These are phyloP conservation scores for Colletotrichum camelliae DNA, from an alignment of 2,329 filamentous ascomycete genomes.

Conservation along the genomic window DNA sequence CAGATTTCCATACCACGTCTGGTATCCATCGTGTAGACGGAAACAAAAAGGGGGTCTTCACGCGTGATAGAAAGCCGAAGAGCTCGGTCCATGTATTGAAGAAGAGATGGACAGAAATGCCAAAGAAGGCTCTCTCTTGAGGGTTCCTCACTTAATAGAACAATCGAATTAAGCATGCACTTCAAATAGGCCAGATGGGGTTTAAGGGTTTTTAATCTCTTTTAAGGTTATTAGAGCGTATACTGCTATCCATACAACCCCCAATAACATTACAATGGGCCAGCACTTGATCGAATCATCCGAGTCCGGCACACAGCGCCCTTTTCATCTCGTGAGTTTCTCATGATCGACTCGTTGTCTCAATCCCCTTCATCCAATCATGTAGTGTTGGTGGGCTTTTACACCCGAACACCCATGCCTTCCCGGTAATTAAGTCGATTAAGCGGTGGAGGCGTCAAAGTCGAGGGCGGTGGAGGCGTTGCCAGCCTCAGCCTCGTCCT, in stretches of 20 bases:
- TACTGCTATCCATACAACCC: not conserved
- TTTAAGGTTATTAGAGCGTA: conserved; percentile 7
- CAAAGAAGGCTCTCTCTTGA: not conserved
- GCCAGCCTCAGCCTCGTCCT: conserved; percentile 53
- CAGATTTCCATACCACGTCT: conserved; percentile 27
- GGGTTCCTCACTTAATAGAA: not conserved
- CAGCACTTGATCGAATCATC: conserved; percentile 21
- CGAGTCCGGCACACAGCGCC: conserved; percentile 17
- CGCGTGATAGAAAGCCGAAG: conserved; percentile 26
- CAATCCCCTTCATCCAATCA: not conserved
- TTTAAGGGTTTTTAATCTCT: not conserved
- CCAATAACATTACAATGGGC: conserved; percentile 18
- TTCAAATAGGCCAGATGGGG: not conserved
- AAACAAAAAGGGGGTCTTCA: conserved; percentile 31
- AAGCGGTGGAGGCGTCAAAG: conserved; percentile 18
- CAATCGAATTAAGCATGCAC: accelerated
- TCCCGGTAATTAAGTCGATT: not conserved
- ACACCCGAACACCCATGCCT: not conserved
- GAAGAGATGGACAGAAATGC: conserved; percentile 17
- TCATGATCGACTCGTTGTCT: not conserved
- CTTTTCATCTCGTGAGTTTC: not conserved
- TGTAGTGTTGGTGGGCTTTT: not conserved
- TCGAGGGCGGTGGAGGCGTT: conserved; percentile 41
- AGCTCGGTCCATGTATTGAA: conserved; percentile 20
- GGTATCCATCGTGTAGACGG: conserved; percentile 26